These are phyloP conservation scores for Hypoxylon sp. DNA, from an alignment of 2,329 filamentous ascomycete species.

Conservation along the genomic window DNA sequence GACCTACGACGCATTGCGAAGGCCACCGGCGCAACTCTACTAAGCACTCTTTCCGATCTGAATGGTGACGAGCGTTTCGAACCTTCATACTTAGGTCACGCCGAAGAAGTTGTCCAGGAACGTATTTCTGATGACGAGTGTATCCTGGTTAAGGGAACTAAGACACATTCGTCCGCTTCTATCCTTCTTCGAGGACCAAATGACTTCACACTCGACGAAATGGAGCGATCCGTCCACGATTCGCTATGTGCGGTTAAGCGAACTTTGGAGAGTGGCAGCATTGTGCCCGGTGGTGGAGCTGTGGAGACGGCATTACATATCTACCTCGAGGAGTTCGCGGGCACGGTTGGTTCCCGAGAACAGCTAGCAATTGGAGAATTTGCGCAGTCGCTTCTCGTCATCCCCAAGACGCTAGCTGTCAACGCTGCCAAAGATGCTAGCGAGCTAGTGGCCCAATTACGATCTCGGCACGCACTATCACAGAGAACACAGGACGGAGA, in stretches of 20 bases:
- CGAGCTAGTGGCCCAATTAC: conserved; percentile 94
- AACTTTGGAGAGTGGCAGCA: conserved; percentile 94
- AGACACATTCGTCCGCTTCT: conserved; percentile 91
- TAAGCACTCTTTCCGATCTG: conserved; percentile 93
- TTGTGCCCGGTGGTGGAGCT: conserved; percentile 95
- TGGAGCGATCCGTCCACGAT: conserved; percentile 98
- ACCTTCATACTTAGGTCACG: conserved; percentile 85
- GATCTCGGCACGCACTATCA: conserved; percentile 91
- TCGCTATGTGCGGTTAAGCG: conserved; percentile 97
- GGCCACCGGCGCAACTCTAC: conserved; percentile 91
- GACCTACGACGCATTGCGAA: conserved; percentile 95
- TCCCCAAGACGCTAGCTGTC: conserved; percentile 95
- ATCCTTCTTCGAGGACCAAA: conserved; percentile 96
- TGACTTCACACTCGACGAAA: conserved; percentile 97
- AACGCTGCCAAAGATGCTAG: conserved; percentile 98
- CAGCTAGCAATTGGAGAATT: conserved; percentile 99
- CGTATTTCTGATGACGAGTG: conserved; percentile 99
- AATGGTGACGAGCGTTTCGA: conserved; percentile 99
- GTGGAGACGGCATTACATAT: conserved; percentile 99
- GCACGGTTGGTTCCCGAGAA: conserved; percentile 95
- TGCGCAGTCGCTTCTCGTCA: conserved; percentile 90
- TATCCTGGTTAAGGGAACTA: conserved; percentile 95
- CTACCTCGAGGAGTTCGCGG: conserved; percentile 98
- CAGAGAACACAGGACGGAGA: conserved; percentile 92
- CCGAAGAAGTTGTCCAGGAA: conserved; percentile 97